Evolutionary conservation across 2,329 filamentous ascomycete species (phyloP).

Genomic region (Xylaria sp.): DNA sequence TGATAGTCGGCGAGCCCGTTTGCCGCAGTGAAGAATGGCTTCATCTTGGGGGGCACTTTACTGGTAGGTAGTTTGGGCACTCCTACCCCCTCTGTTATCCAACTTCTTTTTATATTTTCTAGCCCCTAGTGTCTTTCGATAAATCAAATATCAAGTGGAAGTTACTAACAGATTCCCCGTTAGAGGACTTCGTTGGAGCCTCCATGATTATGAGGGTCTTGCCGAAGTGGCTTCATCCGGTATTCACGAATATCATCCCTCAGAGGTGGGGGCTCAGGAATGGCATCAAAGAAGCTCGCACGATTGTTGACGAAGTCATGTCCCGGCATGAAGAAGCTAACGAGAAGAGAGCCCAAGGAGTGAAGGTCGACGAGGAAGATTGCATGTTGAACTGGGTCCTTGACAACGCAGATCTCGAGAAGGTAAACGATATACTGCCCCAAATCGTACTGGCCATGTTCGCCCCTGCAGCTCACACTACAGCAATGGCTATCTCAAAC

Average conservation of each 20-base stretch:
- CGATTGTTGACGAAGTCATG: background rate
- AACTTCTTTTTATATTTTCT: no score
- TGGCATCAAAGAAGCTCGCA: background rate
- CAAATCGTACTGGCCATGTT: constrained; percentile 3
- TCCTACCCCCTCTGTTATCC: background rate
- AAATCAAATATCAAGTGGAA: no score
- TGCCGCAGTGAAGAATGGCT: constrained; percentile 2
- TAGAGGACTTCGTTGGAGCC: constrained; percentile 9
- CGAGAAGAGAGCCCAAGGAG: background rate
- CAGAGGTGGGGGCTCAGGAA: constrained; percentile 2
- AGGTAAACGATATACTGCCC: background rate
- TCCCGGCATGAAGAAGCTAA: background rate
- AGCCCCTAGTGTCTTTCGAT: no score
- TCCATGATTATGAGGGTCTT: constrained; percentile 1
- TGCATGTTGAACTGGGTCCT: constrained; percentile 10
- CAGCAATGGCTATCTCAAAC: constrained; percentile 13
- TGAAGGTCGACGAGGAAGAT: constrained; percentile 8
- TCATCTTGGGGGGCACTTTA: background rate
- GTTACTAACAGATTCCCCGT: background rate
- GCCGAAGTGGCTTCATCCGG: background rate
- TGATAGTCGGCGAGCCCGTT: constrained; percentile 2
- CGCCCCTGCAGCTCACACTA: constrained; percentile 8
- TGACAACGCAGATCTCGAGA: background rate
- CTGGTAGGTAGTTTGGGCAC: background rate
- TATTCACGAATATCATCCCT: constrained; percentile 11